Conservation (phyloP, 345 rosid genomes). For the Eucalyptus pauciflora region DNA sequence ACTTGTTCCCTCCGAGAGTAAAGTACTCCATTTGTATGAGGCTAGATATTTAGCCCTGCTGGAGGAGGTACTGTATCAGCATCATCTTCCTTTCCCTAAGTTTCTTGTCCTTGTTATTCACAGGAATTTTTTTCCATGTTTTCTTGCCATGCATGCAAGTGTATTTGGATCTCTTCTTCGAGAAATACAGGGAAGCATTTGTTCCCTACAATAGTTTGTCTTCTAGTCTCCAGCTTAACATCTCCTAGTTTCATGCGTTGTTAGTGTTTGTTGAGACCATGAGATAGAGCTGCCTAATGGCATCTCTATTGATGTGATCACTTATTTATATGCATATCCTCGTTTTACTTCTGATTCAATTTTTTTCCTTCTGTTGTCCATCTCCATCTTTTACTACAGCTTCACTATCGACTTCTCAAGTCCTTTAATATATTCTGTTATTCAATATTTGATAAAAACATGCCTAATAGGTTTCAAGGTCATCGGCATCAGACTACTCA, state of each 20-base stretch:
- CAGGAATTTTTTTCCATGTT: neutral
- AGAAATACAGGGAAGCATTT: neutral
- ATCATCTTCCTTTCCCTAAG: neutral
- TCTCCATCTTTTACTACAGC: neutral
- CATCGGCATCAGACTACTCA: neutral
- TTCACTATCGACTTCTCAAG: neutral
- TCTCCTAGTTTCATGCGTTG: neutral
- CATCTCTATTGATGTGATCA: neutral
- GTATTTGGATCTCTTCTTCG: neutral
- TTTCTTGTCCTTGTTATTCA: neutral
- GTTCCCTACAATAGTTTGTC: neutral
- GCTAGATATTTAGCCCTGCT: constrained; percentile 65
- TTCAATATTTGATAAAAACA: neutral
- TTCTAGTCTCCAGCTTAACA: neutral
- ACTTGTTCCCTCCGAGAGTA: constrained; percentile 70
- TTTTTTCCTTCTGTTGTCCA: neutral
- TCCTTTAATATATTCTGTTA: neutral
- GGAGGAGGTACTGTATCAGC: constrained; percentile 44
- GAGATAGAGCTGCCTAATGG: neutral
- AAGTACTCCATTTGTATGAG: constrained; percentile 63
- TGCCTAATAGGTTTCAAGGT: neutral
- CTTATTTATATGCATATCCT: neutral
- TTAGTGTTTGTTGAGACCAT: neutral
- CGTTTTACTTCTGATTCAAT: neutral
- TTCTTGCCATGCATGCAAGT: neutral